Base-by-base conservation (phyloP, 371 early-diverging fungal genomes). In the Mucor racemosus region DNA sequence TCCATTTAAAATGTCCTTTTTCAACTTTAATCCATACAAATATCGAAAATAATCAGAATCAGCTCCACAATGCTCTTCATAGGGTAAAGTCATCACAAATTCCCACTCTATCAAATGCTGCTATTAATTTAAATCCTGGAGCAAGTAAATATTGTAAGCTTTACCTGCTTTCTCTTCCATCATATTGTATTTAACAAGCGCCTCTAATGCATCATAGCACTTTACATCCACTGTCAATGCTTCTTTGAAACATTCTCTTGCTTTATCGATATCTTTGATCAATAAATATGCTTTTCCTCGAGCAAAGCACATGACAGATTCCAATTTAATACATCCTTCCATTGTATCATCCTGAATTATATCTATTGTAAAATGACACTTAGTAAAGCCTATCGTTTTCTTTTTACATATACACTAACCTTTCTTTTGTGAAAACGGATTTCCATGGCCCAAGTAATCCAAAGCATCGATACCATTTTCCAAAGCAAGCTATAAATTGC, bases 141-240 rank as follows among this genome's bases (percentile, higher is more conserved):
- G 3, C 38, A 39, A 39, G 3, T 26, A 26, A 26, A 26, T 26
- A 26, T 26, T 26, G 26, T 26, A 26, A 26, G 3, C 3, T 26
- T 26, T 70, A 90, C 93, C 92, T 80, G 84, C 87, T 54, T 75
- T 77, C 35, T 76, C 78, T 5, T 82, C 88, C 78, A 92, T 65
- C 83, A 90, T 77, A 64, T 88, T 85, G 66, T 84, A 78, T 42
- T 76, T 71, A 0, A 89, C 71, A 40, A 92, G 74, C 46, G 78
- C 80, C 26, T 89, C 80, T 41, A 91, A 77, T 5, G 93, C 90
- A 85, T 88, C 92, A 63, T 81, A 88, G 61, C 91, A 91, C 64
- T 88, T 86, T 11, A 88, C 84, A 72, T 94, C 94, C 0, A 84
- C 69, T 6, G 34, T 58, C 14, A 92, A 75, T 4, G 94, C 88